Evolutionary conservation across 768 basidiomycete genomes (phyloP).

Genomic region (Gyrodon lividus): DNA sequence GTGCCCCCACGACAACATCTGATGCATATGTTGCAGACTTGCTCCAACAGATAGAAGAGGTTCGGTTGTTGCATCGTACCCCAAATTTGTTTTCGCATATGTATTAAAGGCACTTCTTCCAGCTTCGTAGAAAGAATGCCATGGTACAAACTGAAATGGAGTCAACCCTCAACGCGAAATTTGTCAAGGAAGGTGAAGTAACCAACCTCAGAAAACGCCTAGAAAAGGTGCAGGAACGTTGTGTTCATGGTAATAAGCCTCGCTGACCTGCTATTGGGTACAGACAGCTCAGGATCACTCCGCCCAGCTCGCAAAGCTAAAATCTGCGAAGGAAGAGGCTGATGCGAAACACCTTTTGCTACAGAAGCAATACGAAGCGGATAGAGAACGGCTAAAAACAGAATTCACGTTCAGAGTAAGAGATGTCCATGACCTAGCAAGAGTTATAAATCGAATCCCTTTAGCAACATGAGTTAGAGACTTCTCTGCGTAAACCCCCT

Average conservation of each 20-base stretch:
- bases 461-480: slow-evolving; percentile 71
- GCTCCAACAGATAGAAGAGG: slow-evolving; percentile 46
- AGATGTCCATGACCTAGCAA: slow-evolving; percentile 4
- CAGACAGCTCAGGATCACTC: slow-evolving; percentile 61
- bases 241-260: neutral
- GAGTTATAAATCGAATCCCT: slow-evolving; percentile 13
- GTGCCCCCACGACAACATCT: slow-evolving; percentile 2
- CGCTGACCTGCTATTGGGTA: neutral
- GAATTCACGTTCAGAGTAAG: slow-evolving; percentile 68
- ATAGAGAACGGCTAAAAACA: slow-evolving; percentile 68
- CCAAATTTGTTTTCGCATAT: slow-evolving; percentile 9
- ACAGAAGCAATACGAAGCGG: slow-evolving; percentile 63
- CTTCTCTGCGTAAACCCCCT: slow-evolving; percentile 49
- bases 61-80: slow-evolving; percentile 25
- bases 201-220: slow-evolving; percentile 62
- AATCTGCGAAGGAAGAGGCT: slow-evolving; percentile 57
- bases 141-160: slow-evolving; percentile 45
- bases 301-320: slow-evolving; percentile 53
- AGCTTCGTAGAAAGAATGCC: slow-evolving; percentile 54
- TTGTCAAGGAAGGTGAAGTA: slow-evolving; percentile 71
- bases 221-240: slow-evolving; percentile 50
- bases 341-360: slow-evolving; percentile 54
- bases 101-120: slow-evolving; percentile 11
- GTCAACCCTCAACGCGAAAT: slow-evolving; percentile 48
- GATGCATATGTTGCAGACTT: slow-evolving; percentile 18